phyloP scores from a whole-genome alignment of 306 rosid species.

The Citrullus amarus region DNA sequence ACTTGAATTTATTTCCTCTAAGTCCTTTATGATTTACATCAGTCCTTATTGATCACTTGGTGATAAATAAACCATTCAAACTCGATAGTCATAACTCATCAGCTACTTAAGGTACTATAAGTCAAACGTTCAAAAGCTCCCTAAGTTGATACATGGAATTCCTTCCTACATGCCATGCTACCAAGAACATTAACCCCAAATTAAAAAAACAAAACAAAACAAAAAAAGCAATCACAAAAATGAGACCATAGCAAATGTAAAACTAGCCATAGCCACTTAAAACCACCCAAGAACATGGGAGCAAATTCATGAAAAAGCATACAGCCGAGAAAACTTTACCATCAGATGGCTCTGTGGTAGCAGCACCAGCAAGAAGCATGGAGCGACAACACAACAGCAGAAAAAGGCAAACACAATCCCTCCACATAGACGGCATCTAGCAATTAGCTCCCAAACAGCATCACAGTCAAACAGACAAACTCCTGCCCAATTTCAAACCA shows the following conservation, averaged over 20 bases:
- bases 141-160: background rate
- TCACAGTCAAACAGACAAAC: background rate
- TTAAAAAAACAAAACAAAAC: too few relatives aligned
- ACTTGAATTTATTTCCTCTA: background rate
- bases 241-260: background rate
- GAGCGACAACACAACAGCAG: slow-evolving; percentile 25
- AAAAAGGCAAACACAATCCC: slow-evolving; percentile 29
- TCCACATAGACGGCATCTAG: slow-evolving; percentile 26
- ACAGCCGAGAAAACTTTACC: slow-evolving; percentile 23
- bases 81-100: background rate
- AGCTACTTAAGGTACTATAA: background rate
- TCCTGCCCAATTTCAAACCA: background rate
- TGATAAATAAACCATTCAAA: background rate
- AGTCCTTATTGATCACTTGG: background rate
- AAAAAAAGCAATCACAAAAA: background rate
- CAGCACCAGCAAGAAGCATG: slow-evolving; percentile 23
- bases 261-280: background rate
- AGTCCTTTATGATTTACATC: background rate
- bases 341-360: slow-evolving; percentile 53
- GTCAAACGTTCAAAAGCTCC: background rate
- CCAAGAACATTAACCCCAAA: background rate
- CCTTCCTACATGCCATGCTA: background rate
- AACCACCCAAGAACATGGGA: background rate
- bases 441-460: background rate
- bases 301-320: background rate